These are phyloP conservation scores for Aspergillus baeticus DNA, from an alignment of 495 filamentous ascomycete species.

Conservation along the genomic window DNA sequence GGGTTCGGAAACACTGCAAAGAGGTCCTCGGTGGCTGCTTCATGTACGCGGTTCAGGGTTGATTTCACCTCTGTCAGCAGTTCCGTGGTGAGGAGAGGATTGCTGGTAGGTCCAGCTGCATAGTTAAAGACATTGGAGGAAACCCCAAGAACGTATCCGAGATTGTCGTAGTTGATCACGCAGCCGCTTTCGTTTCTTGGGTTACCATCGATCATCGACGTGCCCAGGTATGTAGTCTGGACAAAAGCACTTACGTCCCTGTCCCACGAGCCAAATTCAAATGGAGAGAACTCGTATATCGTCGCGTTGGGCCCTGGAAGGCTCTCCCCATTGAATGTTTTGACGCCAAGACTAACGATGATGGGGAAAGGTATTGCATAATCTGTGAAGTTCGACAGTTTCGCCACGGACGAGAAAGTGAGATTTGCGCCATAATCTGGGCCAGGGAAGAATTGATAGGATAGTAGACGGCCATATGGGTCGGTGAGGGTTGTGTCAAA, in stretches of 20 bases:
- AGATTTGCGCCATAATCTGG: slow-evolving; percentile 65
- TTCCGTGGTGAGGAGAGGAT: no score
- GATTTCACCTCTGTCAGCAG: no score
- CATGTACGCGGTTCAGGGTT: no score
- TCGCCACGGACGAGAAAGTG: slow-evolving; percentile 82
- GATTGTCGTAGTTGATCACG: slow-evolving; percentile 77
- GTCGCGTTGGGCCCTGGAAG: slow-evolving; percentile 73
- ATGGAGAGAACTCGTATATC: slow-evolving; percentile 80
- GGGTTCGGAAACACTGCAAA: no score
- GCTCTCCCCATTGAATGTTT: slow-evolving; percentile 59
- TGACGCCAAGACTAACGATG: slow-evolving; percentile 55
- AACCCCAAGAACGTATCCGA: slow-evolving; percentile 80
- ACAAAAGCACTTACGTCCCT: slow-evolving; percentile 75
- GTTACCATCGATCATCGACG: no score
- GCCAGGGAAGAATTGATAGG: slow-evolving; percentile 77
- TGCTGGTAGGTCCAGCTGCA: slow-evolving; percentile 38
- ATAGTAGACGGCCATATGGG: slow-evolving; percentile 75
- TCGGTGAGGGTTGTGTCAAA: slow-evolving; percentile 77
- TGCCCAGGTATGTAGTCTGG: slow-evolving; percentile 69
- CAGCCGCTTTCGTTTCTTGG: slow-evolving; percentile 35
- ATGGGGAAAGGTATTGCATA: no score
- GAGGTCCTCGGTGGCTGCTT: no score
- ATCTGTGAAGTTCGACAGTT: slow-evolving; percentile 23
- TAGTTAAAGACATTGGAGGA: slow-evolving; percentile 91
- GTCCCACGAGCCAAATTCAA: slow-evolving; percentile 79